Base-by-base conservation (phyloP, 2,329 filamentous ascomycete genomes). In the Aspergillus sp. region DNA sequence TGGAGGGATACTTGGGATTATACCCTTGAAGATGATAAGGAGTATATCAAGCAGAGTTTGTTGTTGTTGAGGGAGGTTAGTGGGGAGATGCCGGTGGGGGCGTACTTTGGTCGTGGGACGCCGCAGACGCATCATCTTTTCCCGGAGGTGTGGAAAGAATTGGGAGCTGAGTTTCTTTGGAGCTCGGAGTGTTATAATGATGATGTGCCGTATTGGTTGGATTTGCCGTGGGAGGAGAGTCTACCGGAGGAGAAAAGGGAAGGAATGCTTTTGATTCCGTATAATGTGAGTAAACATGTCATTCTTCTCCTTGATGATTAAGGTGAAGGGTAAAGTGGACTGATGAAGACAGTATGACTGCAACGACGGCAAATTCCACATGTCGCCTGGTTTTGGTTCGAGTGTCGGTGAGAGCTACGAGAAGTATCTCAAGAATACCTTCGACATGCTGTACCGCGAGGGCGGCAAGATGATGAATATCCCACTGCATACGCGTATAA, bases 401-500 rank as follows among this genome's bases (percentile, higher is more conserved):
- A 73, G 69, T 13, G 72, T 72, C 22, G 76, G 69, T 5, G 57
- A 59, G 54, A 48, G 34, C 17, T 78, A 78, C 50, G 75, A 76
- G 50, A 67, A 76, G 48, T 76, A 76, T 53, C 64, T 78, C 36
- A 77, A 75, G 60, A 73, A 71, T 57, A 76, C 81, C 0, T 84
- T 84, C 52, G 81, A 84, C 62, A 77, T 81, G 17, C 64, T 84
- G 32, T 83, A 83, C 56, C 79, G 79, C 30, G 81, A 83, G 59
- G 81, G 80, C 1, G 66, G 74, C 51, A 83, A 82, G 70, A 84
- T 84, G 82, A 84, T 84, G 82, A 84, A 82, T 0, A 76, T 84
- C 22, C 80, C 78, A 2, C 65, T 84, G 24, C 81, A 84, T 64
- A 83, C 80, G 60, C 75, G 81, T 6, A 81, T 82, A 53, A 78